Evolutionary conservation across 192 early-diverging fungal genomes (phyloP).

Genomic region (Borealophlyctis nickersoniae): DNA sequence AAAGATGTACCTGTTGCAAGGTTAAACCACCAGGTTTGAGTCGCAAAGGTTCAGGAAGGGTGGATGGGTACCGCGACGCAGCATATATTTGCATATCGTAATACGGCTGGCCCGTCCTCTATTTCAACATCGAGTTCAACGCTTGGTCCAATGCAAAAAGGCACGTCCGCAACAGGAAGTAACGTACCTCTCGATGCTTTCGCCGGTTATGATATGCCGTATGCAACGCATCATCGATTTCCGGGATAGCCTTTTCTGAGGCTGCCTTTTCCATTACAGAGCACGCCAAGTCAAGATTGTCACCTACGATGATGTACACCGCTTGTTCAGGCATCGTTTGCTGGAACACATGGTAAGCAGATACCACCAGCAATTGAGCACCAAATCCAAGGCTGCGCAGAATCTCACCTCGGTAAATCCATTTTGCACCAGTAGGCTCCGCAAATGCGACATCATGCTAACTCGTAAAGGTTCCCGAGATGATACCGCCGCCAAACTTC

Average conservation of each 20-base stretch:
- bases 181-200: constrained; percentile 73
- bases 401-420: constrained; percentile 67
- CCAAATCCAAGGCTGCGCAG: neutral
- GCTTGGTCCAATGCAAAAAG: constrained; percentile 1
- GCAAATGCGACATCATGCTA: constrained; percentile 73
- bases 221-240: constrained; percentile 83
- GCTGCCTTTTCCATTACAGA: constrained; percentile 94
- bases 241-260: constrained; percentile 90
- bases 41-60: constrained; percentile 82
- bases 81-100: constrained; percentile 81
- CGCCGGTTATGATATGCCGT: constrained; percentile 68
- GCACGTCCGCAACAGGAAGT: neutral
- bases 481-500: constrained; percentile 79
- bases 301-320: constrained; percentile 77
- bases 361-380: neutral
- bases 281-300: constrained; percentile 93
- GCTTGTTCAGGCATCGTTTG: constrained; percentile 79
- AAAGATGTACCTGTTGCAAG: constrained; percentile 60
- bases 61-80: constrained; percentile 75
- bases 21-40: constrained; percentile 79
- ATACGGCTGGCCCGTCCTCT: constrained; percentile 81
- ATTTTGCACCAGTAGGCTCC: constrained; percentile 67
- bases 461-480: constrained; percentile 89
- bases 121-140: constrained; percentile 6
- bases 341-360: too few species aligned